phyloP scores from a whole-genome alignment of 345 rosid species.

The Acer saccharum region DNA sequence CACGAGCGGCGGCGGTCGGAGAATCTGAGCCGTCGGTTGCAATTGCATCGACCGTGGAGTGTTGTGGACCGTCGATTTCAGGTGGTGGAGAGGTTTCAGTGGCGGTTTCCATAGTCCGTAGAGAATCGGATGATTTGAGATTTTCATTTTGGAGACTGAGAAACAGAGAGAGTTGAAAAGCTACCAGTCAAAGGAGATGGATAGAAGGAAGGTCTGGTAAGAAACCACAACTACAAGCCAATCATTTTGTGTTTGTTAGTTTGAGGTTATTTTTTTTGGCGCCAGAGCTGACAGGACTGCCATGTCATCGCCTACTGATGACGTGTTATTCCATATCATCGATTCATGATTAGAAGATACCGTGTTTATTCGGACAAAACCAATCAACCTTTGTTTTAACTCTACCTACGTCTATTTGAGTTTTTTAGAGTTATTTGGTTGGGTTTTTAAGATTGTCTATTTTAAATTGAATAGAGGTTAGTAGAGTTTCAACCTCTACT shows the following conservation, averaged over 20 bases:
- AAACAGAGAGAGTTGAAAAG: constrained; percentile 14
- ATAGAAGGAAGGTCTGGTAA: constrained; percentile 22
- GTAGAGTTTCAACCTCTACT: too few species aligned
- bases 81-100: constrained; percentile 20
- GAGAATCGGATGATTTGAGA: constrained; percentile 17
- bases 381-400: too few species aligned
- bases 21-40: constrained; percentile 21
- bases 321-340: too few species aligned
- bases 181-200: constrained; percentile 44
- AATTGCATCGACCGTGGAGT: constrained; percentile 17
- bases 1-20: constrained; percentile 1
- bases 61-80: constrained; percentile 19
- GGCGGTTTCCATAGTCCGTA: constrained; percentile 50
- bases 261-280: background rate
- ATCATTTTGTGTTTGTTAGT: background rate
- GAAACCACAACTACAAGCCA: background rate
- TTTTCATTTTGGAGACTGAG: background rate
- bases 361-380: too few species aligned
- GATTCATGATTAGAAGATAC: too few species aligned
- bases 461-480: too few species aligned
- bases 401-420: too few species aligned
- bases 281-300: background rate
- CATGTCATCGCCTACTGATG: background rate
- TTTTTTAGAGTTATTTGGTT: too few species aligned
- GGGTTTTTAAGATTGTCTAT: too few species aligned